Percentiles rank a stretch among this genome's conserved stretches.
Evolutionary conservation across 208 protist genomes (phyloP).

Genomic region (Phytomonas sp.): DNA sequence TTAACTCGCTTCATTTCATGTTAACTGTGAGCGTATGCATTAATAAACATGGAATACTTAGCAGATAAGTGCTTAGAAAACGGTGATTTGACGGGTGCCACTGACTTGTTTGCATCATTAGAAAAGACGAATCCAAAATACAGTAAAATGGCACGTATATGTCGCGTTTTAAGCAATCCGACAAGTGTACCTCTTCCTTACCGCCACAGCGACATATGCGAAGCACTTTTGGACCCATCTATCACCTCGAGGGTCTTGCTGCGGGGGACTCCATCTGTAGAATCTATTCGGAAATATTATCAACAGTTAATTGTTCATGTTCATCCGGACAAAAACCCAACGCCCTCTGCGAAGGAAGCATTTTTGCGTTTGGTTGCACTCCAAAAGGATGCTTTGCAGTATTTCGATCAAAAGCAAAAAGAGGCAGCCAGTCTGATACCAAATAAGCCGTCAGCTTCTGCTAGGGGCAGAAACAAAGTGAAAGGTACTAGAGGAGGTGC

Average conservation of each 20-base stretch:
- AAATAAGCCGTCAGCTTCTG: not conserved
- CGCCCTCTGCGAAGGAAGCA: conserved; percentile 52
- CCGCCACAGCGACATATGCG: conserved; percentile 65
- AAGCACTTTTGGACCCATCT: conserved; percentile 67
- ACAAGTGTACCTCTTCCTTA: conserved; percentile 55
- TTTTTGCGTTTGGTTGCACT: conserved; percentile 60
- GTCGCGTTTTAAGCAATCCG: conserved; percentile 64
- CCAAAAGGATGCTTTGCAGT: conserved; percentile 34
- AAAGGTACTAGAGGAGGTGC: not conserved
- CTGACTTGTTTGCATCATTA: conserved; percentile 62
- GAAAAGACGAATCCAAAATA: conserved; percentile 55
- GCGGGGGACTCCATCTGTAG: conserved; percentile 15
- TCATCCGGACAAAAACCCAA: conserved; percentile 85
- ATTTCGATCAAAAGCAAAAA: conserved; percentile 12
- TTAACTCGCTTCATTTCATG: conserved; percentile 2
- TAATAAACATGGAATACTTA: conserved; percentile 53
- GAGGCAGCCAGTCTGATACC: not conserved
- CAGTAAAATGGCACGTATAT: conserved; percentile 61
- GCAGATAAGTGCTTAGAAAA: conserved; percentile 52
- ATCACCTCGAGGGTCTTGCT: conserved; percentile 41
- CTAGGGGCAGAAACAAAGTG: not conserved
- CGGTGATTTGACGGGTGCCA: conserved; percentile 67
- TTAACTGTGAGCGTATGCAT: conserved; percentile 3
- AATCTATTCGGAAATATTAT: conserved; percentile 58
- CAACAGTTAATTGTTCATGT: conserved; percentile 69